Evolutionary conservation across 2,329 filamentous ascomycete species (phyloP), one percentile per base, ranked within the genome.

Genomic region (Thermoascus crustaceus): DNA sequence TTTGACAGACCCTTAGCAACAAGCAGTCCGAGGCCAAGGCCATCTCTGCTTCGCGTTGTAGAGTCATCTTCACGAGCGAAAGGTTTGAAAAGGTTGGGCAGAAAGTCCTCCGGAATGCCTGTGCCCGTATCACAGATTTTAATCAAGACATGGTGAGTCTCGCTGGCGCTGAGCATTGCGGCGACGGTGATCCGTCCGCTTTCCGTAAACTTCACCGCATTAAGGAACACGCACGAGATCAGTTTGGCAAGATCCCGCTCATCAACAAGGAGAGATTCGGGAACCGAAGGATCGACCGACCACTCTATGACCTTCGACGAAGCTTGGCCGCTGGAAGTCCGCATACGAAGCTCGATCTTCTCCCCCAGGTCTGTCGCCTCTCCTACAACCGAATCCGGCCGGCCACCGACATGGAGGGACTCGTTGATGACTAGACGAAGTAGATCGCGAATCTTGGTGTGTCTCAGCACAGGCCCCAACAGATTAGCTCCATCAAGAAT

Each of bases 171-270:
- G 26, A 78, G 62, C 4, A 64, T 68, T 3, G 72, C 75, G 30
- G 57, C 58, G 8, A 84, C 60, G 2, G 60, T 70, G 37, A 85
- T 80, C 8, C 60, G 65, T 5, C 80, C 80, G 36, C 69, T 67
- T 38, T 81, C 76, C 0, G 80, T 83, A 49, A 84, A 84, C 52
- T 84, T 84, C 48, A 82, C 68, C 3, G 80, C 80, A 51, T 84
- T 84, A 19, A 78, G 49, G 26, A 77, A 72, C 2, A 80, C 70
- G 43, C 75, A 78, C 3, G 75, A 80, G 2, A 80, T 70, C 47
- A 80, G 60, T 49, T 80, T 80, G 29, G 72, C 70, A 22, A 81
- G 57, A 41, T 80, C 76, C 45, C 75, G 70, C 50, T 80, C 76
- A 48, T 80, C 76, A 29, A 77, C 66, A 30, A 64, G 58, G 19